A percentile compares a stretch with the other conserved stretches of the same genome.
phyloP scores from a whole-genome alignment of 257 asterid genomes.

The Primulina huaijiensis region DNA sequence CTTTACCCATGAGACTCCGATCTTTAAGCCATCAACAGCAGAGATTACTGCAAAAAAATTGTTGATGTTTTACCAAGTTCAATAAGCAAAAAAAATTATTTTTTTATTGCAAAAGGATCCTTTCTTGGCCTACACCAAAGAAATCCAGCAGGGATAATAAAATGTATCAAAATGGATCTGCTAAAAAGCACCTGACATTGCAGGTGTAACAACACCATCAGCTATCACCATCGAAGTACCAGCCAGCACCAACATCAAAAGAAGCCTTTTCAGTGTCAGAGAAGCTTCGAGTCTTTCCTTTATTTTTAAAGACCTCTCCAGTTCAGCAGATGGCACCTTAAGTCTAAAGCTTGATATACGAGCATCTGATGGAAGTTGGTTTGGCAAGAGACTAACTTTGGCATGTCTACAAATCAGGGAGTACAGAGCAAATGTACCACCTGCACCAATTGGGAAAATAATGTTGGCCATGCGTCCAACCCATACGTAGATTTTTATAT shows the following conservation, averaged over 20 bases:
- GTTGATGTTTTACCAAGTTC: constrained; percentile 27
- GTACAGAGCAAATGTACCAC: constrained; percentile 98
- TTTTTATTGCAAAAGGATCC: constrained; percentile 13
- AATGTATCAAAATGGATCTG: constrained; percentile 16
- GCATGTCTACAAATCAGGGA: constrained; percentile 98
- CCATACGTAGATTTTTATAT: neutral
- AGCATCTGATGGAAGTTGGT: constrained; percentile 88
- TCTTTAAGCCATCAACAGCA: constrained; percentile 91
- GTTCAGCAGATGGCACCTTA: constrained; percentile 96
- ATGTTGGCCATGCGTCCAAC: constrained; percentile 24
- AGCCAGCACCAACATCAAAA: constrained; percentile 89
- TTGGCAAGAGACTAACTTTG: constrained; percentile 92
- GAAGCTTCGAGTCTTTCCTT: constrained; percentile 94
- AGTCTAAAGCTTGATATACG: constrained; percentile 93
- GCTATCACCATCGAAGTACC: constrained; percentile 99
- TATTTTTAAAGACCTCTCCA: constrained; percentile 92
- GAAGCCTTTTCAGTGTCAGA: constrained; percentile 73
- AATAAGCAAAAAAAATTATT: constrained; percentile 17
- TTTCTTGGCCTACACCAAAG: constrained; percentile 24
- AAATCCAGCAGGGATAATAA: constrained; percentile 25
- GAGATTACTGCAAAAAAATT: constrained; percentile 72
- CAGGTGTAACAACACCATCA: constrained; percentile 98
- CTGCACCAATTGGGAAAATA: constrained; percentile 50
- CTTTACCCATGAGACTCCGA: constrained; percentile 74
- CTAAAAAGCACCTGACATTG: constrained; percentile 82